Conservation (phyloP, 768 basidiomycete genomes). For the Suillus subluteus region DNA sequence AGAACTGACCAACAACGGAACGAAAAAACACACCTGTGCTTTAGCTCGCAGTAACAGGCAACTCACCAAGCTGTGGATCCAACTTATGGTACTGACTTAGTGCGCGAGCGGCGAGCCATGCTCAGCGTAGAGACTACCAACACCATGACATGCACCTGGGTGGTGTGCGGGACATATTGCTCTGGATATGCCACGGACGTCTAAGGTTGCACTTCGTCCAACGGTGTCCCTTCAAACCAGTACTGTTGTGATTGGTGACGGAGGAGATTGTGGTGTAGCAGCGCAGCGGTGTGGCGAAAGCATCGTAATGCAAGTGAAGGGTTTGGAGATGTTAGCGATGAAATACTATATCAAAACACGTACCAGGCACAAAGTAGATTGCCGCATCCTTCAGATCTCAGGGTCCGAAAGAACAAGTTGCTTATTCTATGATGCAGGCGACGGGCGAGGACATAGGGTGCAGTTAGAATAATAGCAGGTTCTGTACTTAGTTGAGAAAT, state of each 20-base stretch:
- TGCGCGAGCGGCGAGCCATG: neutral
- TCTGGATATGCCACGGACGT: neutral
- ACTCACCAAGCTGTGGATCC: neutral
- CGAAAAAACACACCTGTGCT: neutral
- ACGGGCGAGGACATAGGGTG: constrained; percentile 32
- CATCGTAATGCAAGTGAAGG: too few relatives aligned
- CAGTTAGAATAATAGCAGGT: constrained; percentile 21
- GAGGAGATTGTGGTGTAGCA: neutral
- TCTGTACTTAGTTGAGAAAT: neutral
- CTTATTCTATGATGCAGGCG: constrained; percentile 30
- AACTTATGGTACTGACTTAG: neutral
- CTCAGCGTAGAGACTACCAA: neutral
- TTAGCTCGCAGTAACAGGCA: neutral
- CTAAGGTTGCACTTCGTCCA: constrained; percentile 1
- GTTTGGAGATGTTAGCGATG: neutral
- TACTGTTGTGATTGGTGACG: constrained; percentile 11
- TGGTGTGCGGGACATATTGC: constrained; percentile 10
- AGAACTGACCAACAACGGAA: neutral
- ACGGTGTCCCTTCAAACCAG: neutral
- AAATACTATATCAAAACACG: too few relatives aligned
- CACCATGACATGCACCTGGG: constrained; percentile 14
- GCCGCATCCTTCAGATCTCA: too few relatives aligned
- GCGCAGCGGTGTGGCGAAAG: neutral
- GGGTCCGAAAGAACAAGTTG: neutral
- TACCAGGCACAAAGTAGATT: too few relatives aligned